These are phyloP conservation scores for Kwoniella dejecticola DNA, from an alignment of 768 basidiomycete genomes.

Conservation along the genomic window DNA sequence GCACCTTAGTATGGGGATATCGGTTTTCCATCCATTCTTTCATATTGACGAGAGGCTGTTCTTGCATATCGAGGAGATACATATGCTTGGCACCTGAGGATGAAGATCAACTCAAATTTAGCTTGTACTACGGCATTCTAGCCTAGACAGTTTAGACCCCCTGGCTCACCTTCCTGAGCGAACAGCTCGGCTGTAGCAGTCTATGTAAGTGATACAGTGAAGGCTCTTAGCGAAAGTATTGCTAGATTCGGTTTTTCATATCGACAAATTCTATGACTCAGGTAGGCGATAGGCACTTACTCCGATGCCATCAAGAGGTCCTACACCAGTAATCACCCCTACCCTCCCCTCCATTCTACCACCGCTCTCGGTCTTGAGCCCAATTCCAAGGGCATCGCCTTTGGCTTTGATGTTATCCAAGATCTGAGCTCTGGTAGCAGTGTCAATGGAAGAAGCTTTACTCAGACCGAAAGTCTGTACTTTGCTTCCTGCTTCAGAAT, in stretches of 20 bases:
- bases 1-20: conserved; percentile 81
- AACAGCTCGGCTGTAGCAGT: conserved; percentile 40
- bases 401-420: too few species aligned
- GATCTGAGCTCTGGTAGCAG: too few species aligned
- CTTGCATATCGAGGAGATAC: conserved; percentile 74
- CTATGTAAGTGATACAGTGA: conserved; percentile 20
- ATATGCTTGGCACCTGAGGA: conserved; percentile 79
- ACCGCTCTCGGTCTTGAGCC: conserved; percentile 12
- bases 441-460: too few species aligned
- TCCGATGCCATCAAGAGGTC: conserved; percentile 87
- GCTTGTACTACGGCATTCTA: too few species aligned
- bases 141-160: background rate
- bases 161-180: conserved; percentile 19
- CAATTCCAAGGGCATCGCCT: too few species aligned
- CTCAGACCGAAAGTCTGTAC: too few species aligned
- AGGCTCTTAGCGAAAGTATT: too few species aligned
- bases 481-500: too few species aligned
- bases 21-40: conserved; percentile 66
- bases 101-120: too few species aligned
- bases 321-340: conserved; percentile 83
- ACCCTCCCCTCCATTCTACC: conserved; percentile 73
- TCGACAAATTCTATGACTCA: too few species aligned
- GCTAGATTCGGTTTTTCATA: too few species aligned
- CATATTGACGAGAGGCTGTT: conserved; percentile 68
- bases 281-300: too few species aligned